Percentiles rank a stretch among this genome's conserved stretches.
These are phyloP conservation scores for Yarrowia phangngaensis DNA, from an alignment of 805 yeast species.

Conservation along the genomic window DNA sequence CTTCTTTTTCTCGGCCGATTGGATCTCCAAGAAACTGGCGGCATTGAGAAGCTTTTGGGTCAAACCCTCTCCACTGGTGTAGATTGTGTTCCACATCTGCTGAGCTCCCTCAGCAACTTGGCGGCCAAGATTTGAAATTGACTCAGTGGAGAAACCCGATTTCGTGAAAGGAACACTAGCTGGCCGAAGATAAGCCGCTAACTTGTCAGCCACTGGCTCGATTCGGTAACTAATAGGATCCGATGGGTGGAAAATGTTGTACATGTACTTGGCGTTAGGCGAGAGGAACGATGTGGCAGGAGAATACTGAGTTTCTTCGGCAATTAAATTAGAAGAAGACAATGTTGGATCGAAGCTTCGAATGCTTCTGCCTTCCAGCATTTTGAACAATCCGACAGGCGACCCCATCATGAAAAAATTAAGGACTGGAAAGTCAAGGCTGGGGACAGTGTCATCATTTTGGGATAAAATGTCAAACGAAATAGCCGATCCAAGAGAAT, in stretches of 20 bases:
- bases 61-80: conserved; percentile 15
- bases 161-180: conserved; percentile 53
- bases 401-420: conserved; percentile 81
- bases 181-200: conserved; percentile 51
- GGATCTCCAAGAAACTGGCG: conserved; percentile 2
- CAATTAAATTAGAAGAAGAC: conserved; percentile 29
- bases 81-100: conserved; percentile 24
- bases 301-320: conserved; percentile 25
- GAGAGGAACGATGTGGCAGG: conserved; percentile 9
- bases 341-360: too few relatives aligned
- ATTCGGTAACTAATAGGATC: conserved; percentile 89
- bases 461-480: conserved; percentile 64
- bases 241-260: conserved; percentile 82
- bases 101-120: conserved; percentile 24
- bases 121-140: conserved; percentile 13
- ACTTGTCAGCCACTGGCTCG: conserved; percentile 69
- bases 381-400: conserved; percentile 81
- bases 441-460: conserved; percentile 36
- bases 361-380: conserved; percentile 64
- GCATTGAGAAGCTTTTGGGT: conserved; percentile 16
- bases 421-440: conserved; percentile 65
- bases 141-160: conserved; percentile 42
- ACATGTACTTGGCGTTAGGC: conserved; percentile 53
- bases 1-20: background rate
- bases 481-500: conserved; percentile 86